Evolutionary conservation across 2,329 filamentous ascomycete species (phyloP), one percentile per base, ranked within the genome.

Genomic region (Colletotrichum sojae): DNA sequence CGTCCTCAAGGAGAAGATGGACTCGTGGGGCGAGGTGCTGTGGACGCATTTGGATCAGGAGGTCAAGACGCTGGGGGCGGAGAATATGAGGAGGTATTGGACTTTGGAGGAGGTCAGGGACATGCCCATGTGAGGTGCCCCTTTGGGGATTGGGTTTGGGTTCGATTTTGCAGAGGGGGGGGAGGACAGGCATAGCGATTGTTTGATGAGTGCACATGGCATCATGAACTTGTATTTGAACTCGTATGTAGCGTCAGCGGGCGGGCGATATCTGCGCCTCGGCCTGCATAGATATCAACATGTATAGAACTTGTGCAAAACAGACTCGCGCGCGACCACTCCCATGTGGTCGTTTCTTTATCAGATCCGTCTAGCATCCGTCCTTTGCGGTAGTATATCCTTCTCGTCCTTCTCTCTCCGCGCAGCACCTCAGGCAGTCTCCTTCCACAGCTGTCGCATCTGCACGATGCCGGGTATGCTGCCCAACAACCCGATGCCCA

Each of bases 31-130:
- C 12, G 83, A 84, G 10, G 92, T 97, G 71, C 78, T 97, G 56
- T 95, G 94, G 92, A 83, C 83, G 75, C 94, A 97, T 84, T 82
- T 97, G 69, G 93, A 96, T 75, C 91, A 95, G 74, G 94, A 97
- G 84, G 94, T 97, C 8, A 83, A 85, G 78, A 88, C 92, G 73
- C 79, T 97, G 39, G 89, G 91, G 2, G 94, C 94, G 52, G 92
- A 96, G 79, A 97, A 95, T 78, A 97, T 97, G 94, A 86, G 93
- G 73, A 89, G 85, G 79, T 94, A 92, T 79, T 97, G 93, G 93
- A 92, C 85, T 0, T 73, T 90, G 69, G 89, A 93, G 54, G 94
- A 97, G 84, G 90, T 97, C 79, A 83, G 80, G 78, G 80, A 82
- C 59, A 85, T 96, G 82, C 90, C 88, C 1, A 93, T 94, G 83